Evolutionary conservation across 176 grass and related monocot genomes (phyloP), one percentile per base, ranked within the genome.

Genomic region (Hyparrhenia diplandra): DNA sequence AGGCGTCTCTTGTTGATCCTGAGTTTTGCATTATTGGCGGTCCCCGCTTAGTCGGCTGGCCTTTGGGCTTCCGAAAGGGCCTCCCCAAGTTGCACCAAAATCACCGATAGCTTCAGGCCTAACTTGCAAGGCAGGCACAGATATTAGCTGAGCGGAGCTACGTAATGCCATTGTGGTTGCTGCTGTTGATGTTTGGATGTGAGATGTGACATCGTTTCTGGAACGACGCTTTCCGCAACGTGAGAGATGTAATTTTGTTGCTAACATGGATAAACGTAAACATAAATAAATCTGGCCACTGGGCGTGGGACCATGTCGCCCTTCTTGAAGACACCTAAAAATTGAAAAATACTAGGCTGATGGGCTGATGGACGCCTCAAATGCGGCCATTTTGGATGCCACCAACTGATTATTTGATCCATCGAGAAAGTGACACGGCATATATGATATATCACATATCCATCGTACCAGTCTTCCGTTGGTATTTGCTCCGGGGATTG

Each of bases 21-120:
- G 10, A 0, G 2, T 39, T 39, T 4, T 31, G 20, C 43, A 80
- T 70, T 80, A 69, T 70, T 59, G 39, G 65, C 28, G 49, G 36
- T 68, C 42, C n/a, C 75, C 55, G 57, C 7, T 13, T 27, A 17
- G 52, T 12, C 13, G 16, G 20, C 37, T 75, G 78, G 21, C 78
- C 67, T 60, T 62, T 87, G 78, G 29, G 62, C 70, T 21, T 17
- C 14, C 49, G 70, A 10, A 45, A 69, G 47, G 77, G 28, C 46
- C 37, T 21, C 13, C 3, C 29, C 73, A 59, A 64, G 42, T 16
- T 49, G 76, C 41, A 65, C 18, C 11, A 51, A 13, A 35, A 51
- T 49, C 28, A 10, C 40, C 13, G 3, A 18, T 20, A 34, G 27
- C 12, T n/a, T 18, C n/a, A 42, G 25, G 6, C 40, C 30, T 21